A percentile compares a stretch with the other conserved stretches of the same genome.
Evolutionary conservation across 2,329 filamentous ascomycete genomes (phyloP).

Genomic region (Gremmenia infestans): DNA sequence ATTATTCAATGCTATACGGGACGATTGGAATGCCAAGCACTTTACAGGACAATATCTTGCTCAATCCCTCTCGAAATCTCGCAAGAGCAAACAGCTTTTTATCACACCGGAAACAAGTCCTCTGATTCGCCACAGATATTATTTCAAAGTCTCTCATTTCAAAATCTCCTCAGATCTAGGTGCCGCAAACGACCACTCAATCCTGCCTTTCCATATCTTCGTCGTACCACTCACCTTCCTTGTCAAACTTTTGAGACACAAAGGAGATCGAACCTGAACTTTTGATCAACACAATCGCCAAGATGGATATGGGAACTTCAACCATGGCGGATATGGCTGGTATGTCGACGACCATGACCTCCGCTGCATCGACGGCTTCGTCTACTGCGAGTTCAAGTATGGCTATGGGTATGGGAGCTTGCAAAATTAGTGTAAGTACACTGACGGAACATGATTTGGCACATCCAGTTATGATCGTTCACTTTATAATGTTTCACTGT

Average conservation of each 20-base stretch:
- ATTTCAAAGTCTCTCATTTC: neutral
- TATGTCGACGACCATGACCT: slow-evolving; percentile 6
- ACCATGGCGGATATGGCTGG: slow-evolving; percentile 4
- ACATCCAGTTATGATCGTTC: no score
- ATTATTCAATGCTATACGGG: neutral
- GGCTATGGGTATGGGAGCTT: slow-evolving; percentile 12
- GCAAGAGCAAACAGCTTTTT: neutral
- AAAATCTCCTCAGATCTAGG: no score
- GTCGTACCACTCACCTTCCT: neutral
- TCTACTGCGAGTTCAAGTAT: neutral
- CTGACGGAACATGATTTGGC: no score
- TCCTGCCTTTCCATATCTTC: neutral
- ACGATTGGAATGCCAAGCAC: slow-evolving; percentile 1
- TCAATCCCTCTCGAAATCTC: slow-evolving; percentile 10
- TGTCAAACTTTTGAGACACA: neutral
- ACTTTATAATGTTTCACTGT: neutral
- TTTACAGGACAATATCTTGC: slow-evolving; percentile 3
- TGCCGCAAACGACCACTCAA: neutral
- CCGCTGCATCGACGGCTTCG: slow-evolving; percentile 4
- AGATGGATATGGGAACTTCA: slow-evolving; percentile 21
- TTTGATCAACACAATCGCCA: neutral
- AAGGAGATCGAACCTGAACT: neutral
- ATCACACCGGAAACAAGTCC: neutral
- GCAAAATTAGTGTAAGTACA: slow-evolving; percentile 8
- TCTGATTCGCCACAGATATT: neutral